phyloP scores from a whole-genome alignment of 2,329 filamentous ascomycete species.

The Coniochaeta ligniaria region DNA sequence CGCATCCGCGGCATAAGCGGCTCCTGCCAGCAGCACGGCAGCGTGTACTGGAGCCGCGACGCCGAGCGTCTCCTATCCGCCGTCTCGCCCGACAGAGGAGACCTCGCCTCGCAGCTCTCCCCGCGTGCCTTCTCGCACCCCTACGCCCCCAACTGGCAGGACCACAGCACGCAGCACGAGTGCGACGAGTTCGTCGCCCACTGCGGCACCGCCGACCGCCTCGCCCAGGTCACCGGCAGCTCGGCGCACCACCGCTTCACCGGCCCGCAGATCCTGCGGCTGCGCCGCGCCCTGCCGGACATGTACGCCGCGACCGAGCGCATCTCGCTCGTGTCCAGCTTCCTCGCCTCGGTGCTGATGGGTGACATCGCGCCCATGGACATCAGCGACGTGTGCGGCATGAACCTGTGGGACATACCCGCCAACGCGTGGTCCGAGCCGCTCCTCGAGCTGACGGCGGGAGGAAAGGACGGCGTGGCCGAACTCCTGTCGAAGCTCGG shows the following conservation, averaged over 20 bases:
- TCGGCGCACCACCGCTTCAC: constrained; percentile 97
- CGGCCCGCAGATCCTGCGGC: constrained; percentile 90
- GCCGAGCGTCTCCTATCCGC: constrained; percentile 57
- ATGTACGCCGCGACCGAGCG: constrained; percentile 74
- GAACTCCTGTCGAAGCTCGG: constrained; percentile 72
- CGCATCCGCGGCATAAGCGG: constrained; percentile 78
- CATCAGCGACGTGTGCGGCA: constrained; percentile 89
- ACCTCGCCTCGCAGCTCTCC: constrained; percentile 64
- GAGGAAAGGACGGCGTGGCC: constrained; percentile 48
- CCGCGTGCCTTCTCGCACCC: constrained; percentile 69
- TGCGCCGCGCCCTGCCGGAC: constrained; percentile 71
- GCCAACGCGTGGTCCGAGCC: constrained; percentile 65
- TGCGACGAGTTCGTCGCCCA: constrained; percentile 79
- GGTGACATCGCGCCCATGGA: constrained; percentile 84
- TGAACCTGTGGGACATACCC: constrained; percentile 92
- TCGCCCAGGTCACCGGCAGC: constrained; percentile 81
- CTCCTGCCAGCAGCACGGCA: constrained; percentile 95
- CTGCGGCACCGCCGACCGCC: constrained; percentile 56
- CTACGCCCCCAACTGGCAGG: constrained; percentile 95
- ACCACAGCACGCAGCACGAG: constrained; percentile 87
- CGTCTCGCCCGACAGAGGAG: constrained; percentile 52
- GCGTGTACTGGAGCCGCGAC: constrained; percentile 79
- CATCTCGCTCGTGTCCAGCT: constrained; percentile 92
- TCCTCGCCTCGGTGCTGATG: constrained; percentile 84
- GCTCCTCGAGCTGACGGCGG: constrained; percentile 70